phyloP scores from a whole-genome alignment of 2,329 filamentous ascomycete species.

The Endothia cerciana region DNA sequence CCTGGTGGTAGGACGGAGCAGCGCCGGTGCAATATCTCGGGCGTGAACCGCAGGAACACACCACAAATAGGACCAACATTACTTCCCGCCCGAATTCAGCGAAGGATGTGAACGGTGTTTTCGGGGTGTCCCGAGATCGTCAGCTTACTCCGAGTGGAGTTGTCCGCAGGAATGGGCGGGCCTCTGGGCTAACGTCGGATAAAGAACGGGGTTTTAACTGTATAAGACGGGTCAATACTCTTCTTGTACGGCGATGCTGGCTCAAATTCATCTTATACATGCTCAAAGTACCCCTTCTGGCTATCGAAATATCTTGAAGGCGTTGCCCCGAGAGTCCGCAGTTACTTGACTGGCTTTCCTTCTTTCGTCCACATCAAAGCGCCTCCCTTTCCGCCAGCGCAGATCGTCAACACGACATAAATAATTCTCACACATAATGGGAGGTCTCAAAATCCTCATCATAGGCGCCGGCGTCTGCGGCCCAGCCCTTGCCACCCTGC shows the following conservation, averaged over 20 bases:
- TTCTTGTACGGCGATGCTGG: neutral
- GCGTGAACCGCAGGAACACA: neutral
- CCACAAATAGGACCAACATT: neutral
- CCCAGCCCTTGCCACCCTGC: constrained; percentile 35
- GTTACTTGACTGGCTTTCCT: neutral
- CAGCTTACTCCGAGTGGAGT: neutral
- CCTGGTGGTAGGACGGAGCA: neutral
- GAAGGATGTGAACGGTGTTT: neutral
- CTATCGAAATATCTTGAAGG: neutral
- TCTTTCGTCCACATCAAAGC: neutral
- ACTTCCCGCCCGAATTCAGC: neutral
- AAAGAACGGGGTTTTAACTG: constrained; percentile 1
- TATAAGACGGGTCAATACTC: neutral
- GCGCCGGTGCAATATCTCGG: neutral
- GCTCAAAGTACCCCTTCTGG: neutral
- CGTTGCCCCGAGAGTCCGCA: neutral
- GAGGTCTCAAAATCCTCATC: constrained; percentile 27
- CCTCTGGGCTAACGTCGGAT: neutral
- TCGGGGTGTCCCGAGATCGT: neutral
- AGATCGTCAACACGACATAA: neutral
- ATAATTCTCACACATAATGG: constrained; percentile 28
- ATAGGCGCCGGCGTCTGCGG: constrained; percentile 34
- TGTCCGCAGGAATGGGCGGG: too few species aligned
- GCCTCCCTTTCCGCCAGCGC: neutral
- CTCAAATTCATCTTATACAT: neutral